Evolutionary conservation across 495 filamentous ascomycete genomes (phyloP).

Genomic region (Aspergillus kassunensis): DNA sequence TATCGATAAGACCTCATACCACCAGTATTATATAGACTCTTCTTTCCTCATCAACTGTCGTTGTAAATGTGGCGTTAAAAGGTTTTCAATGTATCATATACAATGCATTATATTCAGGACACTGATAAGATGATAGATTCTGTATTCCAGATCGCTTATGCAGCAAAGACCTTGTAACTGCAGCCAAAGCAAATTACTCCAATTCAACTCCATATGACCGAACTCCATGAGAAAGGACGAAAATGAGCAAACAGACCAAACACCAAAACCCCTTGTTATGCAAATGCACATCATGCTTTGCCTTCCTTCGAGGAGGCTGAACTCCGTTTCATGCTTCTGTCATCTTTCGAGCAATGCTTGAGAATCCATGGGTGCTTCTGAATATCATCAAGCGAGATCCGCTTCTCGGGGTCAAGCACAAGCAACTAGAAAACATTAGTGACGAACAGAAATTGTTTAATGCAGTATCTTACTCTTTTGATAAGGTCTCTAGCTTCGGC

Average conservation of each 20-base stretch:
- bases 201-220: constrained; percentile 20
- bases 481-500: constrained; percentile 90
- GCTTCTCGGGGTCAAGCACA: constrained; percentile 90
- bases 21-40: neutral
- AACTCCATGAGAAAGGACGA: constrained; percentile 18
- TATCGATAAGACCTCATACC: constrained; percentile 61
- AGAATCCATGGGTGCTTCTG: constrained; percentile 93
- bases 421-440: constrained; percentile 58
- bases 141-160: neutral
- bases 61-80: neutral
- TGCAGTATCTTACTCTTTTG: constrained; percentile 61
- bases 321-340: constrained; percentile 52
- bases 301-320: constrained; percentile 39
- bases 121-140: neutral
- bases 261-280: constrained; percentile 22
- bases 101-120: constrained; percentile 9
- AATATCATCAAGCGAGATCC: constrained; percentile 85
- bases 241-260: constrained; percentile 21
- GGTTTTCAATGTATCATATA: constrained; percentile 8
- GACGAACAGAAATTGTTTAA: neutral
- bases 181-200: neutral
- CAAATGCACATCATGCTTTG: constrained; percentile 28
- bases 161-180: neutral
- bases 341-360: constrained; percentile 87
- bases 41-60: neutral